A percentile compares a stretch with the other conserved stretches of the same genome.
These are phyloP conservation scores for Grosmannia huntii DNA, from an alignment of 2,329 filamentous ascomycete species.

Conservation along the genomic window DNA sequence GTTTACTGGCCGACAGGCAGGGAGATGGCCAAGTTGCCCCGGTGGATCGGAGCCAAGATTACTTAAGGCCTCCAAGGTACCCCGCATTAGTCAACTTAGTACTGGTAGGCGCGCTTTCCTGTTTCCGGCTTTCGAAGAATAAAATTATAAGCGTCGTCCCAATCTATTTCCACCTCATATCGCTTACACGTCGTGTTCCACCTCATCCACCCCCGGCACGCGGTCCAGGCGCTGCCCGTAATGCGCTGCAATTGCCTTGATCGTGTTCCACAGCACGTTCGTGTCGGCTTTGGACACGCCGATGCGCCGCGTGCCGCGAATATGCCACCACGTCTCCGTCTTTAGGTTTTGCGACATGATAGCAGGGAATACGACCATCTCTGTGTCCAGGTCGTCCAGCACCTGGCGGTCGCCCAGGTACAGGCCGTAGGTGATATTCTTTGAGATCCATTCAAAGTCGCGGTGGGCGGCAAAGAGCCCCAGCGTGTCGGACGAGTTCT, in stretches of 20 bases:
- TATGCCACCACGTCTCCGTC: constrained; percentile 41
- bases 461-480: constrained; percentile 23
- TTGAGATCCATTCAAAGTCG: constrained; percentile 35
- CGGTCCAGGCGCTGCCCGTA: constrained; percentile 14
- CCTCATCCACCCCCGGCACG: constrained; percentile 17
- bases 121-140: too few relatives aligned
- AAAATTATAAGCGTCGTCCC: too few relatives aligned
- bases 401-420: constrained; percentile 44
- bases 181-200: constrained; percentile 16
- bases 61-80: too few relatives aligned
- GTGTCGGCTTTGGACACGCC: constrained; percentile 32
- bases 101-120: not conserved
- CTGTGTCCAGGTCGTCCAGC: constrained; percentile 39
- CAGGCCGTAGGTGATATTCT: constrained; percentile 44
- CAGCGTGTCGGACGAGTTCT: constrained; percentile 26
- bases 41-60: not conserved
- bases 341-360: constrained; percentile 47
- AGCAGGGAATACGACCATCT: constrained; percentile 37
- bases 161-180: not conserved
- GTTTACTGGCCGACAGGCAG: not conserved
- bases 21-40: constrained; percentile 1
- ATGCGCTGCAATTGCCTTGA: constrained; percentile 13
- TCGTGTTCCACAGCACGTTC: constrained; percentile 18
- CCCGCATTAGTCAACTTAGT: too few relatives aligned
- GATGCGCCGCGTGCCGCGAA: constrained; percentile 33